phyloP scores from a whole-genome alignment of 768 basidiomycete species.

The Boletus sp. region DNA sequence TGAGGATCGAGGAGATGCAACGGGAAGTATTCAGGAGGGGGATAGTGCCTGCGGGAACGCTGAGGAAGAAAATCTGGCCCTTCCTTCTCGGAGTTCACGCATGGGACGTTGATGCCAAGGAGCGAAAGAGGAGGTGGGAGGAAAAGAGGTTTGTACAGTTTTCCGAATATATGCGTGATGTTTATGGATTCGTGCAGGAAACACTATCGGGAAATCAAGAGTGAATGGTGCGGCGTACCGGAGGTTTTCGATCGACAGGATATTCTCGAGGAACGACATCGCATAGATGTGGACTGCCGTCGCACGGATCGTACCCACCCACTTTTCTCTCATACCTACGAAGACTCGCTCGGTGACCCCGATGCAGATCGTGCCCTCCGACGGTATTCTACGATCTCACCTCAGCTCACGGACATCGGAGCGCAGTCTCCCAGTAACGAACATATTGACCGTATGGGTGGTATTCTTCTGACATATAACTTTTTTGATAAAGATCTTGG shows the following conservation, averaged over 20 bases:
- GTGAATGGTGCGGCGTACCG: constrained; percentile 79
- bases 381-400: constrained; percentile 72
- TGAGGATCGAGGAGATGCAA: constrained; percentile 67
- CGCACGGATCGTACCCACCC: constrained; percentile 94
- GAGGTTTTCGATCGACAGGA: constrained; percentile 81
- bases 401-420: constrained; percentile 68
- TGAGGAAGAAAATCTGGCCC: constrained; percentile 85
- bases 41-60: constrained; percentile 46
- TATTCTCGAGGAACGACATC: constrained; percentile 86
- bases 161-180: not conserved
- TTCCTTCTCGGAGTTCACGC: constrained; percentile 81
- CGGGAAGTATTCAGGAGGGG: constrained; percentile 80
- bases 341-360: constrained; percentile 39
- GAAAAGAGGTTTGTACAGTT: constrained; percentile 51
- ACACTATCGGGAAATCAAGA: constrained; percentile 68
- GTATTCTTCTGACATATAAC: constrained; percentile 87
- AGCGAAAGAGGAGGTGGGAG: constrained; percentile 61
- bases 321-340: constrained; percentile 61
- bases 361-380: constrained; percentile 53
- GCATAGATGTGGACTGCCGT: constrained; percentile 95
- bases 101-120: constrained; percentile 69
- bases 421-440: constrained; percentile 88
- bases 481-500: constrained; percentile 87
- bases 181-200: constrained; percentile 42
- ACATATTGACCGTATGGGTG: constrained; percentile 85